A percentile compares a stretch with the other conserved stretches of the same genome.
Conservation (phyloP, 192 early-diverging fungal genomes). For the Jimgerdemannia lactiflua region DNA sequence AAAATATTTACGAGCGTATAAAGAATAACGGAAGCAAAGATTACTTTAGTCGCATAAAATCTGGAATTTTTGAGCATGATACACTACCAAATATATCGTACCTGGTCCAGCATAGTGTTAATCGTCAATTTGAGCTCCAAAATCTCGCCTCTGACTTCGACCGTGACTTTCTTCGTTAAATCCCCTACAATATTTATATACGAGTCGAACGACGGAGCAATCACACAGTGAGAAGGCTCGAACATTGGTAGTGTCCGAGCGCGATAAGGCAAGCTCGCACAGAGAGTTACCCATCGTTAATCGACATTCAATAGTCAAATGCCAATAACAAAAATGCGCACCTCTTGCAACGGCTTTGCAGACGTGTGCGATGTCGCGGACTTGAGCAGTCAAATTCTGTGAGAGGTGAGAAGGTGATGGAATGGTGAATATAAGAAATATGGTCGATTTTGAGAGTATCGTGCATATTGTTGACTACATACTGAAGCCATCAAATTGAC, state of each 20-base stretch:
- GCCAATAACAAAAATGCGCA: not conserved
- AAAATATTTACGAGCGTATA: no score
- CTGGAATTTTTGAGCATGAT: not conserved
- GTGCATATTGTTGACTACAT: not conserved
- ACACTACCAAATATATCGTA: slow-evolving; percentile 32
- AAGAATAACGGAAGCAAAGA: no score
- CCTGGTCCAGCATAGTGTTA: slow-evolving; percentile 69
- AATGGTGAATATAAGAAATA: no score
- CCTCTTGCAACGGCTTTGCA: slow-evolving; percentile 55
- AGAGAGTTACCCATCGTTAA: not conserved
- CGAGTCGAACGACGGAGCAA: no score
- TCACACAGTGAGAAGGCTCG: no score
- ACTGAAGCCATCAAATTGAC: not conserved
- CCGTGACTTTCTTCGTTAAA: slow-evolving; percentile 54
- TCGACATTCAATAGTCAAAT: not conserved
- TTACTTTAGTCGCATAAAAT: no score
- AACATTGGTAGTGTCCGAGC: no score
- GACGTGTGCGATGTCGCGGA: slow-evolving; percentile 58
- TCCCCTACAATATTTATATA: slow-evolving; percentile 18
- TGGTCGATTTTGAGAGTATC: no score
- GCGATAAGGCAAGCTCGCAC: no score
- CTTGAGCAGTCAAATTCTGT: slow-evolving; percentile 51
- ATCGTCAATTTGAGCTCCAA: slow-evolving; percentile 67
- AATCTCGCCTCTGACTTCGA: slow-evolving; percentile 70
- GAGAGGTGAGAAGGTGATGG: not conserved